A percentile compares a stretch with the other conserved stretches of the same genome.
These are phyloP conservation scores for Tilletia walkeri DNA, from an alignment of 1,284 basidiomycete genomes.

Conservation along the genomic window DNA sequence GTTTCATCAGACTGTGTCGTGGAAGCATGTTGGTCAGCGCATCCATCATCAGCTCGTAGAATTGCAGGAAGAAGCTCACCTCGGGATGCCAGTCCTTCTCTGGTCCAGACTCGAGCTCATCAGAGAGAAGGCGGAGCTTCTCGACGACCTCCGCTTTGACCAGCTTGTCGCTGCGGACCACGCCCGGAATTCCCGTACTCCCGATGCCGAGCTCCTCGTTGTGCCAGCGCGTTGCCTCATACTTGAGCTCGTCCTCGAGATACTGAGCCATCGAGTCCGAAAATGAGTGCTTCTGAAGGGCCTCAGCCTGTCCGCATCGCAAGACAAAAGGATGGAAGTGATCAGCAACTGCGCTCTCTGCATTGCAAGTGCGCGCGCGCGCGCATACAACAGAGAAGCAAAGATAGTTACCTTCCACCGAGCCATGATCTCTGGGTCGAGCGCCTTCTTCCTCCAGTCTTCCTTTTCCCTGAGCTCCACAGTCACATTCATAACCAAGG, in stretches of 20 bases:
- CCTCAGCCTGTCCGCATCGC: slow-evolving; percentile 14
- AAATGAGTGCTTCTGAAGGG: slow-evolving; percentile 6
- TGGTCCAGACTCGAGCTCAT: not conserved
- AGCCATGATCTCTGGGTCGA: slow-evolving; percentile 18
- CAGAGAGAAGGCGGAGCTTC: not conserved
- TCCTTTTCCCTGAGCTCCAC: slow-evolving; percentile 21
- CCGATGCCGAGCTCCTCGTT: slow-evolving; percentile 9
- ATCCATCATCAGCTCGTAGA: not conserved
- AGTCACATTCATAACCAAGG: not conserved
- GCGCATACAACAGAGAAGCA: not conserved
- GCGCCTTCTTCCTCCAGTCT: slow-evolving; percentile 23
- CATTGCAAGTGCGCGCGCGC: not conserved
- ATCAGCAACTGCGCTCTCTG: not conserved
- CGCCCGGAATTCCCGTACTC: not conserved
- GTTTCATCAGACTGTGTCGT: slow-evolving; percentile 53
- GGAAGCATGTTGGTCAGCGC: not conserved
- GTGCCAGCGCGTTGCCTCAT: slow-evolving; percentile 17
- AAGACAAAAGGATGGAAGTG: not conserved
- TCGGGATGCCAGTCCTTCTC: slow-evolving; percentile 61
- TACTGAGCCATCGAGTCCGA: slow-evolving; percentile 7
- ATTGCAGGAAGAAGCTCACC: not conserved
- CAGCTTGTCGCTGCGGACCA: slow-evolving; percentile 13
- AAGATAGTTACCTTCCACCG: slow-evolving; percentile 17
- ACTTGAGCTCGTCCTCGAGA: slow-evolving; percentile 16
- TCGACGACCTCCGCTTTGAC: not conserved